Base-by-base conservation (phyloP, 768 basidiomycete genomes). In the Boletus subparvulus region DNA sequence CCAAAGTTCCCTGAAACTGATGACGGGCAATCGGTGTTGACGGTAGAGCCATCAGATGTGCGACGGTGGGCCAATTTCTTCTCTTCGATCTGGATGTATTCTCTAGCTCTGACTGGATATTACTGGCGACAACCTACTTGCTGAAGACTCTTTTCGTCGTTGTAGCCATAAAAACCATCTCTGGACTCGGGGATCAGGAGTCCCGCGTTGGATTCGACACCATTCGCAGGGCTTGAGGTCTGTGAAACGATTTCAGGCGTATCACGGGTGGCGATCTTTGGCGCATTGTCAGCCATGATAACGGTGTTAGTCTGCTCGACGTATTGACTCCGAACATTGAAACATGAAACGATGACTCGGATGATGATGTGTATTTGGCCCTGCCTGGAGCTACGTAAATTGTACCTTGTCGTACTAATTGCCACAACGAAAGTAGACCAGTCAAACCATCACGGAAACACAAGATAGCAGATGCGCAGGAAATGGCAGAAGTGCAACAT, bases 141-240 rank as follows among this genome's bases (percentile, higher is more conserved):
- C 63, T 85, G 85, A 32, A 88, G 78, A 36, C 74, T 85, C 65
- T 87, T 88, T 74, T 92, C 92, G 62, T 93, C 89, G 21, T 76
- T 77, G 70, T 93, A 93, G 10, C 86, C 86, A 68, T 88, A 93
- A 71, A 85, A 92, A 0, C 85, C 88, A 65, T 91, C 88, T 60
- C 82, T 80, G 4, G 83, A 71, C 61, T 87, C 79, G 10, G 78
- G 74, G 19, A 74, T 72, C 41, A 73, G 61, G 41, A 83, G 62
- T 2, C 72, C 73, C 6, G 71, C 62, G 32, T 52, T 60, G n/a
- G 64, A 46, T 50, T 65, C 69, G 28, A 53, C 35, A 14, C 52
- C 56, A 35, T 36, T 26, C 19, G 50, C 35, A 19, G 64, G 17
- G 9, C 6, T 39, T 21, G 55, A 17, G 33, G 52, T 37, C 10